Evolutionary conservation across 208 protist genomes (phyloP), one percentile per base, ranked within the genome.

Genomic region (Acanthamoeba triangularis): DNA sequence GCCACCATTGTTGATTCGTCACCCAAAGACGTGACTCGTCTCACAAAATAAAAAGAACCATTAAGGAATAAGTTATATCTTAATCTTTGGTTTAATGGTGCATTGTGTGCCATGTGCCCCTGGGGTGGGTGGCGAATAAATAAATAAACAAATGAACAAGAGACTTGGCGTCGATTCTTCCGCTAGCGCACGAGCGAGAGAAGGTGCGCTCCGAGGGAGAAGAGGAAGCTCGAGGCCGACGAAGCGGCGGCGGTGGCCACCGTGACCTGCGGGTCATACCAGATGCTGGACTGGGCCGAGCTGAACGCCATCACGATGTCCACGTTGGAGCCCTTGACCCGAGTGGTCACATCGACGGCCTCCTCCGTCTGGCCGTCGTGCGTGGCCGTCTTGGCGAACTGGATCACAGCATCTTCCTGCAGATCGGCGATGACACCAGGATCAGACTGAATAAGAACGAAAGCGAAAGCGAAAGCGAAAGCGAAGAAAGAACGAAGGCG

Each of bases 371-470:
- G 0, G 33, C 37, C 37, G 33, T 80, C 72, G 41, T 80, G 18
- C 11, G 41, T 80, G 35, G 72, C 72, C 13, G 72, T 49, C 18
- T 80, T 80, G 72, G 72, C 72, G 41, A 80, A 47, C 72, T 80
- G 30, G 10, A 80, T n/a, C 33, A 47, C 72, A 6, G 72, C 23
- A 35, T 80, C 72, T 35, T 80, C 72, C 72, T 80, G 72, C 14
- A 4, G 61, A 14, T 49, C 14, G 0, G 6, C 37, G 37, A 41
- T 41, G 37, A 41, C n/a, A 41, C 37, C 13, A 16, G 11, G 44
- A 49, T 49, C 44, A 49, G 44, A 2, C 5, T 3, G 6, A 2
- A 30, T 33, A 33, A 69, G 28, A 33, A n/a, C 28, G 8, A 69
- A n/a, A 8, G 56, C 23, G 16, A 74, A 74, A 74, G 25, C 11